Evolutionary conservation across 2,329 filamentous ascomycete genomes (phyloP), one percentile per base, ranked within the genome.

Genomic region (Cladosporium sp.): DNA sequence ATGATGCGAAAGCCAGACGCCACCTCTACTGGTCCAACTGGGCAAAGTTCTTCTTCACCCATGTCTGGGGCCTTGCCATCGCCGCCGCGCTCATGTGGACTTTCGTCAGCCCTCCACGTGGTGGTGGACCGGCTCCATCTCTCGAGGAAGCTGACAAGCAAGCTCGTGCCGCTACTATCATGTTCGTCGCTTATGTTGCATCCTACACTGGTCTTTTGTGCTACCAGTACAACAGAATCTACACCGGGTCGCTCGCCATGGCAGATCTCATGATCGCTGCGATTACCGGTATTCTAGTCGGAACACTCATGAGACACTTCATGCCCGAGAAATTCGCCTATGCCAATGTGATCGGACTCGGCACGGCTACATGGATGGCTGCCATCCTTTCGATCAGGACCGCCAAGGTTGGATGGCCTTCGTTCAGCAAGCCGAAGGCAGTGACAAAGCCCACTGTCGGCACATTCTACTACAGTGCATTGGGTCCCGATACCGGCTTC

Each of bases 191-290:
- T 3, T 81, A 81, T 45, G 71, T 80, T 12, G 66, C 74, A 15
- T 73, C 78, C 7, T 81, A 81, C 61, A 80, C 77, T 20, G 81
- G 80, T 3, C 66, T 83, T 32, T 71, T 83, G 7, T 78, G 78
- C 66, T 83, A 81, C 58, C 80, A 80, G 64, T 80, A 79, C 67
- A 79, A 79, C 54, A 48, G 60, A n/a, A 59, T 63, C 4, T 65
- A 77, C 64, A 75, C 76, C 7, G 80, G 79, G 0, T 75, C 77
- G 1, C 72, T 77, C 56, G 76, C 77, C 1, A 68, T 81, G 42
- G 77, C 77, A 61, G 77, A 78, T 5, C 72, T 83, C 4, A 62
- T 80, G 6, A 62, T 72, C n/a, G 78, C 78, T 12, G 71, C 76
- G 3, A 52, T 74, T 17, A 53, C 80, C 15, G 80, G 80, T 6